Evolutionary conservation across 768 basidiomycete species (phyloP).

Genomic region (Rhodotorula kratochvilovae): DNA sequence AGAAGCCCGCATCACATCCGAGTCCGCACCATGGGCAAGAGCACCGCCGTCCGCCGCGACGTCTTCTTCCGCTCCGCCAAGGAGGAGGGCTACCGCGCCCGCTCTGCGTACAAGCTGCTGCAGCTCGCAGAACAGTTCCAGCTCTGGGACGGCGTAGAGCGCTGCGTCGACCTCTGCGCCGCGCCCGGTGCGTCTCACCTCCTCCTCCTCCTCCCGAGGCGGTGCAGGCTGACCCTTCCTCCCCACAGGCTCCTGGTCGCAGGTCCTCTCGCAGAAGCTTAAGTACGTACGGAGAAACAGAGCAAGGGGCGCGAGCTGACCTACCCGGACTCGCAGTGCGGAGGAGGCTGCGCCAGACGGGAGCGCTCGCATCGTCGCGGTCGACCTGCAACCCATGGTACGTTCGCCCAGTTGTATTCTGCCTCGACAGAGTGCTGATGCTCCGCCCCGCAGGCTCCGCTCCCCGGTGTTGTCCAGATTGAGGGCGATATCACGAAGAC

Average conservation of each 20-base stretch:
- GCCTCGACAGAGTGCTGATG: not conserved
- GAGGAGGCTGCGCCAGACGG: slow-evolving; percentile 2
- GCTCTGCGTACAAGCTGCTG: slow-evolving; percentile 47
- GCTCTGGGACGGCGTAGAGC: slow-evolving; percentile 42
- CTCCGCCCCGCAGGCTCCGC: slow-evolving; percentile 45
- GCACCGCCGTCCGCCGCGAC: slow-evolving; percentile 29
- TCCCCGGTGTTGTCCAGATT: slow-evolving; percentile 49
- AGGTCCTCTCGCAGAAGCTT: slow-evolving; percentile 48
- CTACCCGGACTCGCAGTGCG: not conserved
- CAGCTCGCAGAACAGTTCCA: slow-evolving; percentile 46
- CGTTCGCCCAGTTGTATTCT: slow-evolving; percentile 4
- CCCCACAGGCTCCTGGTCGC: slow-evolving; percentile 48
- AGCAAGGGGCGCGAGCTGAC: not conserved
- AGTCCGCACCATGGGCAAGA: slow-evolving; percentile 15
- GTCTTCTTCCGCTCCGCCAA: slow-evolving; percentile 34
- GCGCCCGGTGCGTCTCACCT: slow-evolving; percentile 40
- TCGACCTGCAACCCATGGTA: slow-evolving; percentile 49
- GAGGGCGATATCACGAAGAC: slow-evolving; percentile 52
- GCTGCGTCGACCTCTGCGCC: slow-evolving; percentile 46
- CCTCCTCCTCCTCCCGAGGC: not conserved
- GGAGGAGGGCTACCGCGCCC: slow-evolving; percentile 44
- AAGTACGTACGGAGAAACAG: slow-evolving; percentile 33
- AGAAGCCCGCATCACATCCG: no score
- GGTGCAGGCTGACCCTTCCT: not conserved
- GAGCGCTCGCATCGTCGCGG: slow-evolving; percentile 43